Evolutionary conservation across 2,329 filamentous ascomycete species (phyloP).

Genomic region (Didymosphaeria variabile): DNA sequence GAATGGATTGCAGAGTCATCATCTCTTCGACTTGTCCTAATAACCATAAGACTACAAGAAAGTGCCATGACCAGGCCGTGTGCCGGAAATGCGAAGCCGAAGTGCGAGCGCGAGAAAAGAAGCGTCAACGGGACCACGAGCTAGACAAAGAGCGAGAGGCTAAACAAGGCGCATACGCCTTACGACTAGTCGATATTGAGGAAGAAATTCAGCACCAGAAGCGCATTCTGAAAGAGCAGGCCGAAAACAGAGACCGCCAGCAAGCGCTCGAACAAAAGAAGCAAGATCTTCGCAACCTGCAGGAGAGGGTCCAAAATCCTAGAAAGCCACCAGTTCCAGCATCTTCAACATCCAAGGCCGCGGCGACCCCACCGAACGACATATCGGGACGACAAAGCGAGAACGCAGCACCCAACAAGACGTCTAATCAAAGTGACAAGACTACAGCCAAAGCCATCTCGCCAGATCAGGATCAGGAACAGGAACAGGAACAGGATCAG

Average conservation of each 20-base stretch:
- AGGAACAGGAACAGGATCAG: too few species aligned
- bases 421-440: too few species aligned
- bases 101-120: conserved; percentile 55
- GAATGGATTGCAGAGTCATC: conserved; percentile 65
- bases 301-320: conserved; percentile 1
- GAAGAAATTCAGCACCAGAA: conserved; percentile 64
- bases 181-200: conserved; percentile 59
- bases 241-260: conserved; percentile 57
- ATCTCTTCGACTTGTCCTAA: conserved; percentile 49
- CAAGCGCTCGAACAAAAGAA: conserved; percentile 57
- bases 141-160: conserved; percentile 60
- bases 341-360: neutral
- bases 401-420: too few species aligned
- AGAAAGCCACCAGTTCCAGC: neutral
- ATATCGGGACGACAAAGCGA: too few species aligned
- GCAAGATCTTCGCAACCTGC: conserved; percentile 57
- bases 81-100: conserved; percentile 64
- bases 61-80: conserved; percentile 62
- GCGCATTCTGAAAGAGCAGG: conserved; percentile 54
- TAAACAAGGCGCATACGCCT: conserved; percentile 57
- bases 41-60: conserved; percentile 60
- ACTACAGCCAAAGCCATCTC: too few species aligned
- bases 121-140: conserved; percentile 57
- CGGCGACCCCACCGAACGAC: too few species aligned
- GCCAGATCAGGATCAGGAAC: too few species aligned